Evolutionary conservation across 2,329 filamentous ascomycete species (phyloP), one percentile per base, ranked within the genome.

Genomic region (Penicillium sp.): DNA sequence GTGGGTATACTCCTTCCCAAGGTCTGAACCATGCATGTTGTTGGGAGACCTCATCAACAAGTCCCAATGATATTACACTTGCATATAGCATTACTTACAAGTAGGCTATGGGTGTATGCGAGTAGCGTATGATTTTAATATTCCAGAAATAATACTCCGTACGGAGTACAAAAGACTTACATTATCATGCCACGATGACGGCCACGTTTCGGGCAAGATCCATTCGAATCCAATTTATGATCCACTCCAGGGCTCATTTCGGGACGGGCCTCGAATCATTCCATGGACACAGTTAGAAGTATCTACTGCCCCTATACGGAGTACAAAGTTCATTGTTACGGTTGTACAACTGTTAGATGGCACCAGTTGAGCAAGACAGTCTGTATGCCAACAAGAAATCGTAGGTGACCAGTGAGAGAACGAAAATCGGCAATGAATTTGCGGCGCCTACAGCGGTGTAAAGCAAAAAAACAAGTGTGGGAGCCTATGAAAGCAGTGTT

Each of bases 371-470:
- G 24, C 24, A 27, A 27, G 24, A 27, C 24, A n/a, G 14, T 36
- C n/a, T 4, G n/a, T 32, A 36, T 44, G 8, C 42, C 31, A 44
- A 44, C 22, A 36, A 24, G 13, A 4, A 39, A 51, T 21, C 3
- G 39, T 38, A 22, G n/a, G 1, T 32, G 13, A 9, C 16, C 40
- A 45, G 40, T 22, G 32, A 21, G 43, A 21, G 38, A 18, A 21
- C 42, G 42, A 21, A 21, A 14, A 47, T 34, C 45, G 50, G 44
- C 47, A 53, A 18, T 39, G 14, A 55, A 54, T 63, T 62, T 60
- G 45, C 43, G 48, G 61, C 61, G 61, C 61, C 51, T 60, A 50
- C 38, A 57, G 61, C 60, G 61, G 61, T 44, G 57, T 50, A 53
- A 40, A 47, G 22, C 18, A 39, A 39, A 41, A 50, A 43, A 54